These are phyloP conservation scores for Penicillium sp. DNA, from an alignment of 2,329 filamentous ascomycete species.

Conservation along the genomic window DNA sequence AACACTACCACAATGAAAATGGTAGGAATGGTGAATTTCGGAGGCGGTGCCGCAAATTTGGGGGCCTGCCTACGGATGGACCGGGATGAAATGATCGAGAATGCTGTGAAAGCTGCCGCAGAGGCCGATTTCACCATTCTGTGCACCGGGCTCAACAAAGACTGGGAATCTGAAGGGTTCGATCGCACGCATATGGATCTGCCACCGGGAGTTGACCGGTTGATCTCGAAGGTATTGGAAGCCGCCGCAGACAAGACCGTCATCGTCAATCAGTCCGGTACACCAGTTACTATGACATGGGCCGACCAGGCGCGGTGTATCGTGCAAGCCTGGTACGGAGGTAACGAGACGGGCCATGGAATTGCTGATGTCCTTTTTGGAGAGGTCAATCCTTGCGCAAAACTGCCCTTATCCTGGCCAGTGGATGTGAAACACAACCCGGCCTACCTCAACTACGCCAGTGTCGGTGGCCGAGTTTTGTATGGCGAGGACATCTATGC, in stretches of 20 bases:
- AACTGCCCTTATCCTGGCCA: slow-evolving; percentile 73
- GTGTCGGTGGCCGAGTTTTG: slow-evolving; percentile 68
- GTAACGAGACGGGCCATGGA: slow-evolving; percentile 79
- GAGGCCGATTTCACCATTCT: slow-evolving; percentile 24
- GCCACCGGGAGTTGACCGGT: slow-evolving; percentile 53
- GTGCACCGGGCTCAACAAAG: slow-evolving; percentile 26
- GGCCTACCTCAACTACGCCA: slow-evolving; percentile 69
- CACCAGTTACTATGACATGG: slow-evolving; percentile 58
- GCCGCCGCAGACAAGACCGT: slow-evolving; percentile 66
- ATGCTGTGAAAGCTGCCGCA: slow-evolving; percentile 16
- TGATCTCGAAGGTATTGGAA: slow-evolving; percentile 63
- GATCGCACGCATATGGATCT: slow-evolving; percentile 42
- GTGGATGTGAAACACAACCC: slow-evolving; percentile 66
- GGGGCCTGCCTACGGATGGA: slow-evolving; percentile 27
- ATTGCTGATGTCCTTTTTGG: slow-evolving; percentile 76
- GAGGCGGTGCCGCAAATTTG: slow-evolving; percentile 28
- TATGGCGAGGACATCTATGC: slow-evolving; percentile 80
- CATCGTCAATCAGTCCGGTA: slow-evolving; percentile 74
- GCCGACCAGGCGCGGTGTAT: slow-evolving; percentile 52
- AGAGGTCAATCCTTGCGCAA: slow-evolving; percentile 69
- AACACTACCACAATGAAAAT: slow-evolving; percentile 29
- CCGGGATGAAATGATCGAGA: slow-evolving; percentile 10
- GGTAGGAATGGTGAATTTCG: slow-evolving; percentile 24
- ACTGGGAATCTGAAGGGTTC: slow-evolving; percentile 40
- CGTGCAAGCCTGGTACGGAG: slow-evolving; percentile 78